phyloP scores from a whole-genome alignment of 805 yeast genomes.

The Ogataea allantospora region DNA sequence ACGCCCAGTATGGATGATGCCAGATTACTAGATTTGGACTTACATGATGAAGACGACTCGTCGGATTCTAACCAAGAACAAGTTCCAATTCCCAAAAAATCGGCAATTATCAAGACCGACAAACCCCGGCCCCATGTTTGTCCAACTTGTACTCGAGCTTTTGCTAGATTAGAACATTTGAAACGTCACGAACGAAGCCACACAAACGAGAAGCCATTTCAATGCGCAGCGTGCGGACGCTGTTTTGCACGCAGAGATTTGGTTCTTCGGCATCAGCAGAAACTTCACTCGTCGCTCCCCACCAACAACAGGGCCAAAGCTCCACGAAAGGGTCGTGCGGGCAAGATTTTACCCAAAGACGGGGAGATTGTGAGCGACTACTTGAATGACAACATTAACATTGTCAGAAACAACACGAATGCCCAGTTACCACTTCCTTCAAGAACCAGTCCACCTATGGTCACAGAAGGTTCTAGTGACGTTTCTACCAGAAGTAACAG shows the following conservation, averaged over 20 bases:
- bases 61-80: conserved; percentile 11
- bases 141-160: conserved; percentile 86
- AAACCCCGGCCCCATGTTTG: conserved; percentile 95
- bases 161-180: conserved; percentile 92
- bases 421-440: conserved; percentile 45
- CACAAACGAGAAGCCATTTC: conserved; percentile 94
- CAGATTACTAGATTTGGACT: not conserved
- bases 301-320: conserved; percentile 34
- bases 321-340: conserved; percentile 33
- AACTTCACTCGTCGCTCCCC: conserved; percentile 66
- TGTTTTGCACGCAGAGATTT: conserved; percentile 90
- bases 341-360: conserved; percentile 23
- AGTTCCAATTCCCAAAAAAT: conserved; percentile 80
- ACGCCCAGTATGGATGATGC: not conserved
- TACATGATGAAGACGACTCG: conserved; percentile 13
- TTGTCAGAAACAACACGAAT: conserved; percentile 49
- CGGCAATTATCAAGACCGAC: conserved; percentile 80
- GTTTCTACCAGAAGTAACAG: conserved; percentile 16
- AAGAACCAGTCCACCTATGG: conserved; percentile 11
- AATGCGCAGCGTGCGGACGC: conserved; percentile 94
- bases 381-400: conserved; percentile 49
- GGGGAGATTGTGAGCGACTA: conserved; percentile 37
- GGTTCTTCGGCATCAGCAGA: conserved; percentile 91
- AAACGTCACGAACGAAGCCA: conserved; percentile 93
- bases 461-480: conserved; percentile 10